These are phyloP conservation scores for Lichenothelia convexa DNA, from an alignment of 495 filamentous ascomycete species.

Conservation along the genomic window DNA sequence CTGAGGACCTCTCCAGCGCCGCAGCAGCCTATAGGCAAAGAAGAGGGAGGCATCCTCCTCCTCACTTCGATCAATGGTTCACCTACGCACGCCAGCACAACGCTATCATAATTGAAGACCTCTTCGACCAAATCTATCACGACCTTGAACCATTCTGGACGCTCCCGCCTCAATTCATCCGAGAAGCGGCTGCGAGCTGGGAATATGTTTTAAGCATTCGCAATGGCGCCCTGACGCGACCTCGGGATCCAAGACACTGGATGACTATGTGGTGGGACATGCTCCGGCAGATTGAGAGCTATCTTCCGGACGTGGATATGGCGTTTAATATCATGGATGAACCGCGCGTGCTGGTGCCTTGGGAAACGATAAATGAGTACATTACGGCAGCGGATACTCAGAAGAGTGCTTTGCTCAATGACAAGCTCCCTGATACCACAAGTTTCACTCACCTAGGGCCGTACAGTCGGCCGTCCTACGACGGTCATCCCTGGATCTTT, in stretches of 20 bases:
- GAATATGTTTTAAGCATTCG: conserved; percentile 13
- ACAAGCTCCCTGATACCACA: conserved; percentile 13
- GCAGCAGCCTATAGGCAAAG: conserved; percentile 16
- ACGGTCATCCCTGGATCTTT: conserved; percentile 11
- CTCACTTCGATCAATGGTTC: conserved; percentile 20
- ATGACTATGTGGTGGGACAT: conserved; percentile 16
- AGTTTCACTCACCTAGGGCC: conserved; percentile 16
- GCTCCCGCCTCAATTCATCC: conserved; percentile 14
- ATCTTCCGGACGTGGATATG: conserved; percentile 21
- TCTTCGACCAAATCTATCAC: conserved; percentile 25
- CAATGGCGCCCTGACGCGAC: conserved; percentile 14
- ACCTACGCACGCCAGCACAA: conserved; percentile 15
- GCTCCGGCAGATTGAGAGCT: conserved; percentile 7
- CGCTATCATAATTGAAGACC: conserved; percentile 19
- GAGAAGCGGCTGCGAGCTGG: conserved; percentile 14
- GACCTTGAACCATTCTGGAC: conserved; percentile 23
- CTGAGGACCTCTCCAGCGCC: conserved; percentile 10
- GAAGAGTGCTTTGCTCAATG: no score
- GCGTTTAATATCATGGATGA: conserved; percentile 20
- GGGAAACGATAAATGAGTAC: conserved; percentile 18
- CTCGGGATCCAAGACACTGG: conserved; percentile 10
- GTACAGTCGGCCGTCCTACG: conserved; percentile 10
- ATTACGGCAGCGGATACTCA: conserved; percentile 10
- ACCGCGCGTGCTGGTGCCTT: conserved; percentile 15
- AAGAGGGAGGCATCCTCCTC: conserved; percentile 21